Conservation (phyloP, 805 yeast species). For the Isabelozyma rhagii region DNA sequence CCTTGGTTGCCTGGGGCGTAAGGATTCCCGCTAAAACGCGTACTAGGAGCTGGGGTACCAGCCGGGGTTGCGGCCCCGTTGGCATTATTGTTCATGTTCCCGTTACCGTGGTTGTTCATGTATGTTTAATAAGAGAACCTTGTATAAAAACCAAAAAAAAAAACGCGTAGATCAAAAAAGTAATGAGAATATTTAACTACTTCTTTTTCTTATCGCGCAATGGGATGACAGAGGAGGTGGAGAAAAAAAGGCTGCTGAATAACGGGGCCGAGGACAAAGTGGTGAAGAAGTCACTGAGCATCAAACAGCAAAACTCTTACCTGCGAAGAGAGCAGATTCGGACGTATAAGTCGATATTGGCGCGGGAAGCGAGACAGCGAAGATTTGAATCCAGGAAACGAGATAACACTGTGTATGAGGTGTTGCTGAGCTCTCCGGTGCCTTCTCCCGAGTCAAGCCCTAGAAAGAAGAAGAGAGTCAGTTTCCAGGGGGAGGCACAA, state of each 20-base stretch:
- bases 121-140: background rate
- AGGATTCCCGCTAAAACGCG: too few relatives aligned
- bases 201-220: background rate
- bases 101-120: background rate
- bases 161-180: too few relatives aligned
- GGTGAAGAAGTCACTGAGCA: conserved; percentile 4
- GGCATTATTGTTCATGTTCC: too few relatives aligned
- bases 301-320: conserved; percentile 16
- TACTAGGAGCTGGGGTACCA: too few relatives aligned
- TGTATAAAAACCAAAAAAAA: too few relatives aligned
- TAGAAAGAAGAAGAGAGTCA: conserved; percentile 23
- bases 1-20: too few relatives aligned
- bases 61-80: too few relatives aligned
- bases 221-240: conserved; percentile 2
- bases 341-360: conserved; percentile 17
- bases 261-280: conserved; percentile 2
- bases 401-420: conserved; percentile 1
- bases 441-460: conserved; percentile 5
- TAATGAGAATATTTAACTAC: too few relatives aligned
- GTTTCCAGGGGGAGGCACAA: conserved; percentile 12
- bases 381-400: conserved; percentile 12
- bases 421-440: background rate
- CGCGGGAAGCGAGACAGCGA: conserved; percentile 25
- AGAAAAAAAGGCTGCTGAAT: conserved; percentile 7
- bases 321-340: background rate